Conservation (phyloP, 345 rosid genomes). For the Pistacia atlantica region DNA sequence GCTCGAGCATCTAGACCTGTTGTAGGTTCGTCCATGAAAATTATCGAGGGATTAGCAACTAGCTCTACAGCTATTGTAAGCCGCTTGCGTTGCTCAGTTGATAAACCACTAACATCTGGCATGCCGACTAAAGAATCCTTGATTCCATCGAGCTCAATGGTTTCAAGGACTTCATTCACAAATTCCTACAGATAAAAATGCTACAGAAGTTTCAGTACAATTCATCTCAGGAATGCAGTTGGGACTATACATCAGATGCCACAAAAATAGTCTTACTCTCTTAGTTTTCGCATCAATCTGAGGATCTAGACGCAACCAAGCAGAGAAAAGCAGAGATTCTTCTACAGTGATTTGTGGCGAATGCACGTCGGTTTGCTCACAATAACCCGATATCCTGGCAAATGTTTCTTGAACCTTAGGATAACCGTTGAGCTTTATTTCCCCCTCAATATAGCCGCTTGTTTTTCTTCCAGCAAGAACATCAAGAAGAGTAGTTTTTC, state of each 20-base stretch:
- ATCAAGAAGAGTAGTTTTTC: slow-evolving; percentile 56
- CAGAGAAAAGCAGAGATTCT: slow-evolving; percentile 47
- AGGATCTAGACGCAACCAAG: slow-evolving; percentile 48
- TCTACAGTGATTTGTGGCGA: slow-evolving; percentile 48
- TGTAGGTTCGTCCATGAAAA: slow-evolving; percentile 9
- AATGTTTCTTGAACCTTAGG: slow-evolving; percentile 47
- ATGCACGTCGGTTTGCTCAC: slow-evolving; percentile 49
- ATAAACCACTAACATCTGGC: not conserved
- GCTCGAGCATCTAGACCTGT: slow-evolving; percentile 5
- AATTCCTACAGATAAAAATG: not conserved
- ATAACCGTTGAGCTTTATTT: slow-evolving; percentile 44
- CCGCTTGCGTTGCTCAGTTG: slow-evolving; percentile 11
- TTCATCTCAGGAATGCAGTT: too few relatives aligned
- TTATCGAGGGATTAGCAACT: slow-evolving; percentile 8
- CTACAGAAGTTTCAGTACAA: not conserved
- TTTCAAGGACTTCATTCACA: slow-evolving; percentile 1
- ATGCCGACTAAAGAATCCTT: not conserved
- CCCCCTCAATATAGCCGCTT: slow-evolving; percentile 41
- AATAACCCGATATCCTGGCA: slow-evolving; percentile 52
- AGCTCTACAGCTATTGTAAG: slow-evolving; percentile 13
- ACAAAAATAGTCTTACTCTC: slow-evolving; percentile 21
- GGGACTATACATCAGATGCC: not conserved
- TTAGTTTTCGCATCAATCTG: slow-evolving; percentile 37
- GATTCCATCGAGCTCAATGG: not conserved
- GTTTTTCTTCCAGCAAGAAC: slow-evolving; percentile 55